These are phyloP conservation scores for Colletotrichum tanaceti DNA, from an alignment of 2,329 filamentous ascomycete species.

Conservation along the genomic window DNA sequence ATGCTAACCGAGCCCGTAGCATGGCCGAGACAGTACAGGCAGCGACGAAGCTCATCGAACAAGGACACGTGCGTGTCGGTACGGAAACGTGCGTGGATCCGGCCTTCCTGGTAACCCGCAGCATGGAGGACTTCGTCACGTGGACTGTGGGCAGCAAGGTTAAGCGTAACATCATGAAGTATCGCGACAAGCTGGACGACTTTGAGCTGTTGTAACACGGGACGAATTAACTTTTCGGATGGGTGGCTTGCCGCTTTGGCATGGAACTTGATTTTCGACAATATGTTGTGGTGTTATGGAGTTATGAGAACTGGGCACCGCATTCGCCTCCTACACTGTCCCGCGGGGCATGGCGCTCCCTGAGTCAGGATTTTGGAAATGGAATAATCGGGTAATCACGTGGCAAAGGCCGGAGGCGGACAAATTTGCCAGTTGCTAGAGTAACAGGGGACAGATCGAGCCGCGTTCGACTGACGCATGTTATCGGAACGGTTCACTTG, in stretches of 20 bases:
- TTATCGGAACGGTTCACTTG: not conserved
- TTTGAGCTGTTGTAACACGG: constrained; percentile 81
- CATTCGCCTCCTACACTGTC: constrained; percentile 5
- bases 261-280: constrained; percentile 21
- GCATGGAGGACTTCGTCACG: constrained; percentile 95
- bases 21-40: constrained; percentile 94
- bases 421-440: not conserved
- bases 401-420: constrained; percentile 11
- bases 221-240: constrained; percentile 34
- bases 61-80: constrained; percentile 91
- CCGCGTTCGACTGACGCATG: not conserved
- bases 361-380: constrained; percentile 24
- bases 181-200: constrained; percentile 94
- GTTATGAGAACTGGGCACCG: constrained; percentile 21
- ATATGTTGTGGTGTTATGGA: constrained; percentile 36
- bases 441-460: not conserved
- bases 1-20: constrained; percentile 32
- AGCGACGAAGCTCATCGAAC: constrained; percentile 88
- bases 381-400: not conserved
- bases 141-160: constrained; percentile 98
- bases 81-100: constrained; percentile 91
- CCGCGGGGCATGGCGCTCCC: not conserved
- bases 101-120: constrained; percentile 87
- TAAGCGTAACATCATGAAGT: constrained; percentile 94
- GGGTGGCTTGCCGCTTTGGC: constrained; percentile 22